Evolutionary conservation across 768 basidiomycete genomes (phyloP), one percentile per base, ranked within the genome.

Genomic region (Amyloporia xantha): DNA sequence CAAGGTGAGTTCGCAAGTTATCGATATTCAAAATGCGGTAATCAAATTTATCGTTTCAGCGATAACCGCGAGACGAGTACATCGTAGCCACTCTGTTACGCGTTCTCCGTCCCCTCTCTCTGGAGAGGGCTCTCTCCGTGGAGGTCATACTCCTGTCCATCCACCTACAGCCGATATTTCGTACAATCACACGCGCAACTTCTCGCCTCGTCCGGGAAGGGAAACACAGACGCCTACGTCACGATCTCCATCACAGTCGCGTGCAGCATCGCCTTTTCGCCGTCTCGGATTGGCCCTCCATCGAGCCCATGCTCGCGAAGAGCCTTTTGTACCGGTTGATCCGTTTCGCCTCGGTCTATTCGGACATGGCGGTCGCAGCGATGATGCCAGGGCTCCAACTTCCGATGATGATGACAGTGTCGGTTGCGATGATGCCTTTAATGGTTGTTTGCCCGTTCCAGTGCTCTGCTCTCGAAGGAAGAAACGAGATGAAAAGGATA

Each of bases 261-360:
- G 75, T 30, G 62, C 69, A 2, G 62, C 67, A 0, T 86, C 84
- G 1, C 84, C 86, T 0, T 65, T 85, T 0, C 76, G 82, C 9
- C 67, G 81, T 15, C 69, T 86, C 13, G 71, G 74, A 12, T 78
- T 75, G 70, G 69, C 72, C 9, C 70, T 82, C 11, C 74, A 78
- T 15, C 73, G 81, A 6, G 64, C 68, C 19, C 69, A 74, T 9
- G 69, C 71, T 13, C 67, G 67, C 5, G 69, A 70, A 45, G 69
- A 70, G 19, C 68, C 67, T 1, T 71, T 70, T 47, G 53, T 70
- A 2, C 62, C 68, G 11, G 52, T 65, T 12, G 62, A 71, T 44
- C 70, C 70, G 0, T 71, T 68, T 56, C 54, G 54, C 20, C 27
- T 63, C 2, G 62, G 59, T 30, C 36, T 60, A 1, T 49, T 48